A percentile compares a stretch with the other conserved stretches of the same genome.
Conservation (phyloP, 768 basidiomycete species). For the Naematelia aurantialba region DNA sequence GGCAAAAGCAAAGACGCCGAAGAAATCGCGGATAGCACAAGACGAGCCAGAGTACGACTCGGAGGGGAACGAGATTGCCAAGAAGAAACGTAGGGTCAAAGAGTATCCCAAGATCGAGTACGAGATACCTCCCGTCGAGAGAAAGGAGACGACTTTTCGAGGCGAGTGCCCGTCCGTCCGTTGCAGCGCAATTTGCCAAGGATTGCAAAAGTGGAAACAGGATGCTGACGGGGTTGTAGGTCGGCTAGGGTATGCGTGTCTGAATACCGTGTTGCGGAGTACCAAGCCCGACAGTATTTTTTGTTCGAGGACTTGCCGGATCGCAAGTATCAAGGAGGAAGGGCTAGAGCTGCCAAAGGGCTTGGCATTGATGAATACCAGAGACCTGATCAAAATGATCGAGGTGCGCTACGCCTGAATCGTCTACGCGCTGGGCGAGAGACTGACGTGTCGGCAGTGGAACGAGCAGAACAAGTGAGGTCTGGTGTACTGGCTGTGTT, state of each 20-base stretch:
- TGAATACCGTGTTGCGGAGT: conserved; percentile 65
- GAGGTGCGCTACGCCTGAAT: too few relatives aligned
- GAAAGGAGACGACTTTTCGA: conserved; percentile 64
- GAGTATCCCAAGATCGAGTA: conserved; percentile 53
- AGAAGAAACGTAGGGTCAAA: conserved; percentile 46
- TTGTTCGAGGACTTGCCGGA: conserved; percentile 60
- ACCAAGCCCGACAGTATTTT: conserved; percentile 69
- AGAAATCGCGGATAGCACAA: conserved; percentile 36
- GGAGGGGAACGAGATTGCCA: conserved; percentile 44
- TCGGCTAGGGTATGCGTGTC: conserved; percentile 55
- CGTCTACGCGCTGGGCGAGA: neutral
- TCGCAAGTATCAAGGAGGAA: conserved; percentile 73
- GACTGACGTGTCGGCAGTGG: conserved; percentile 56
- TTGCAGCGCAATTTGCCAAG: too few relatives aligned
- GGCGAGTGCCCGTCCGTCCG: conserved; percentile 22
- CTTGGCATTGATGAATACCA: conserved; percentile 68
- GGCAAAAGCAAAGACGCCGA: conserved; percentile 34
- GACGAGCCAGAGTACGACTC: conserved; percentile 43
- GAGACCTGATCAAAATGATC: conserved; percentile 69
- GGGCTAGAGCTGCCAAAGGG: conserved; percentile 79
- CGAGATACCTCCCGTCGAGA: conserved; percentile 67
- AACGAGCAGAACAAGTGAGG: conserved; percentile 73
- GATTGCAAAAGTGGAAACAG: neutral
- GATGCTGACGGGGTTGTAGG: conserved; percentile 50
- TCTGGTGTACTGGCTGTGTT: neutral